Evolutionary conservation across 2,329 filamentous ascomycete genomes (phyloP), one percentile per base, ranked within the genome.

Genomic region (Penicillium hordei): DNA sequence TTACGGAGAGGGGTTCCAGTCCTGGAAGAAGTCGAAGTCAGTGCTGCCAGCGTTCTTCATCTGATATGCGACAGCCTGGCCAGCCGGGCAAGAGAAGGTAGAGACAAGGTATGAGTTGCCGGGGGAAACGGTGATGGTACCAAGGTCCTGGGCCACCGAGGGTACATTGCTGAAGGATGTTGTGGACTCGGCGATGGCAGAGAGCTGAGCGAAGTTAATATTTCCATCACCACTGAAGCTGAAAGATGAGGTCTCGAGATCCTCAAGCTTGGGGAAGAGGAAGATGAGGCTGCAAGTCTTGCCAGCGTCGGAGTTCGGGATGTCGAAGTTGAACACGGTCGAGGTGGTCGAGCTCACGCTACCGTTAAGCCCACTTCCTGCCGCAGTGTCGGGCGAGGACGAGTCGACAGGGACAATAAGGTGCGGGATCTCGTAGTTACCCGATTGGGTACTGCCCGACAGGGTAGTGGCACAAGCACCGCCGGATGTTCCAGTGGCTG

Each of bases 291-390:
- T 82, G 76, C 87, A 90, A 67, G 83, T 83, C 74, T 84, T 83
- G 64, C 83, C 84, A 9, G 76, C 65, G 64, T 84, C 80, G 5
- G 74, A 72, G 4, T 72, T 60, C 1, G 83, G 83, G 43, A 90
- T 83, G 67, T 88, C 85, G 74, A 90, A 90, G 77, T 88, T 88
- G 81, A 87, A 89, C 67, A 89, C 82, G 13, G 82, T 82, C 10
- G 82, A 83, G 48, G 83, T 72, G 21, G 72, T 76, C 19, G 78
- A 72, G 13, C 81, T 82, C 38, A 88, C 76, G 12, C 80, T 79
- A 52, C 85, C 86, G 61, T 83, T 81, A 74, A 77, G 82, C 1
- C 78, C 79, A 2, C 81, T 84, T 8, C 86, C 85, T 43, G 75
- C 73, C 0, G 82, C 75, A 4, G 73, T 78, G 68, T 81, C 72